Evolutionary conservation across 257 asterid species (phyloP).

Genomic region (Ilex aquifolium): DNA sequence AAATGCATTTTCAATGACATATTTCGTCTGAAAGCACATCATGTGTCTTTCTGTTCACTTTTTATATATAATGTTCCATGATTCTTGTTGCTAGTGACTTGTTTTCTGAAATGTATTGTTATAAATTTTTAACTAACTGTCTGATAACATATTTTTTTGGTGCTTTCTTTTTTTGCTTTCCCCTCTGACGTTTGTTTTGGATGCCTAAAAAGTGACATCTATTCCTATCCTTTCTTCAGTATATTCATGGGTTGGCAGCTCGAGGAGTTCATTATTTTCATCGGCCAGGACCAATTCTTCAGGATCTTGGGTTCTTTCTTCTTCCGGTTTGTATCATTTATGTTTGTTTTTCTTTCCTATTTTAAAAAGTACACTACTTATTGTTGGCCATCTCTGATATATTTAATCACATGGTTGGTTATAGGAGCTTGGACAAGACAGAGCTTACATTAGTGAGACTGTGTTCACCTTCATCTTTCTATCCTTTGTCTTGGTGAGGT

Average conservation of each 20-base stretch:
- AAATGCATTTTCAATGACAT: neutral
- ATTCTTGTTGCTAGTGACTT: conserved; percentile 8
- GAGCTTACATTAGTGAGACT: conserved; percentile 83
- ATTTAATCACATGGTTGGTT: conserved; percentile 17
- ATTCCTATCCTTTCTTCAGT: conserved; percentile 36
- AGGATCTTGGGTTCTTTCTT: conserved; percentile 75
- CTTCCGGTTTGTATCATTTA: conserved; percentile 29
- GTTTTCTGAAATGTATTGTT: neutral
- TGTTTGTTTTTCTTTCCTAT: neutral
- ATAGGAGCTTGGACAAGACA: conserved; percentile 89
- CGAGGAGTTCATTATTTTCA: conserved; percentile 91
- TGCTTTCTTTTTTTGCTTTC: neutral
- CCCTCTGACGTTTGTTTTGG: neutral
- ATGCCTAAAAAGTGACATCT: conserved; percentile 4
- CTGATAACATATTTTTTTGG: conserved; percentile 3
- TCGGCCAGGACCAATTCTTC: conserved; percentile 86
- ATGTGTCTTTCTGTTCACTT: neutral
- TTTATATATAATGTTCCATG: neutral
- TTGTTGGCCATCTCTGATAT: neutral
- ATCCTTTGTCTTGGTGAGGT: conserved; percentile 78
- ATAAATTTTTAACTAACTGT: neutral
- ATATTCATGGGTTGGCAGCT: conserved; percentile 90
- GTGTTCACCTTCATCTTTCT: conserved; percentile 72
- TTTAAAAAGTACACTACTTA: neutral
- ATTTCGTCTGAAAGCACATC: too few species aligned